Evolutionary conservation across 305 asterid species (phyloP), one percentile per base, ranked within the genome.

Genomic region (Ilex paraguariensis): DNA sequence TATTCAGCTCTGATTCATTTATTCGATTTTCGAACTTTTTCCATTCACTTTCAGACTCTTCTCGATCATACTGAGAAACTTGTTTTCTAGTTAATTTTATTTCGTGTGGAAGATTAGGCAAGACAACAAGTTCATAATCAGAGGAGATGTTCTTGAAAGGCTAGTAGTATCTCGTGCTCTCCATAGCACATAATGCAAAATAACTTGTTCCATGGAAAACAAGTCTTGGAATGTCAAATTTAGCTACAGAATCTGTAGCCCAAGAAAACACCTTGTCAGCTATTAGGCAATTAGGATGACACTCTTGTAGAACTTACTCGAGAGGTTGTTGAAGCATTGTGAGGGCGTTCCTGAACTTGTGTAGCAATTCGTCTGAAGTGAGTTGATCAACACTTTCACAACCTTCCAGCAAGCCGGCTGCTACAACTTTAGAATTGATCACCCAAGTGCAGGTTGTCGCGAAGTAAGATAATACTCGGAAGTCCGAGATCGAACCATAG

Each of bases 51-150:
- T 53, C 67, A 12, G 50, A 52, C 6, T 45, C 65, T 14, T 21
- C 50, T 36, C 55, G 61, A 0, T 46, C 1, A 0, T 39, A 11
- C 0, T 61, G 56, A 0, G 74, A 63, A 1, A 79, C 14, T 16
- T 79, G 83, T 6, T 61, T 54, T 13, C 59, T 60, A 13, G 70
- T 42, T 14, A 69, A 3, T 54, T 13, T 54, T 0, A 75, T 16
- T 51, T 16, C 57, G 15, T 75, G 76, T 0, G 78, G 84, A 0
- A 75, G 56, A 33, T 68, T 68, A 1, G 76, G 72, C 33, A 78
- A 11, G 10, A 53, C 16, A 42, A 78, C 75, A 13, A n/a, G 62
- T 9, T 75, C 78, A 2, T 46, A 53, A 13, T 72, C 78, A 1
- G 74, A 71, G 28, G 58, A 56, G 42, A 69, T 62, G 2, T 61